Evolutionary conservation across 108 stramenopile genomes (phyloP), one percentile per base, ranked within the genome.

Genomic region (Parmales sp.): DNA sequence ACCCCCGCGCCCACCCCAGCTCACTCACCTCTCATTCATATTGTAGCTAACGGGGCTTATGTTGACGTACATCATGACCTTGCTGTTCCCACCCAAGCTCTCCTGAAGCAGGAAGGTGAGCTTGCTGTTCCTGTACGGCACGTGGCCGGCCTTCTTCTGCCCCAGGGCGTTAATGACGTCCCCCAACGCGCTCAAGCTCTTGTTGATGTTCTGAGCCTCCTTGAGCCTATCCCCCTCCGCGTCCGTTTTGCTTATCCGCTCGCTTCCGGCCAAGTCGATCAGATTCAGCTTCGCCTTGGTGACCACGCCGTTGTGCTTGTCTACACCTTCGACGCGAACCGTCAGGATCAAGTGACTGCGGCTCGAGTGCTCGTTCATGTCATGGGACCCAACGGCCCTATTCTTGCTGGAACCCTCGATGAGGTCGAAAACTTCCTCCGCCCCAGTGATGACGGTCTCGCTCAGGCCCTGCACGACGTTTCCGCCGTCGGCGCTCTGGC

Each of bases 211-310:
- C 66, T 74, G 48, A 29, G 73, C 85, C 39, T 86, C 85, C 51
- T 82, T 82, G 13, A 86, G 54, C 0, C 81, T 66, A 16, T 78
- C 74, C 9, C 82, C 85, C n/a, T 48, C 72, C 16, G 83, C 85
- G 60, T 38, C 72, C 4, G 64, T 65, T 51, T 84, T 84, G 65
- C 51, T 69, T 20, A 76, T 78, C 31, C 85, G 63, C 75, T 86
- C 83, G 43, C 51, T 64, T 11, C 80, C 85, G 9, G 85, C 85
- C 9, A 86, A 71, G 28, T 86, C 85, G 37, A 84, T 81, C 26
- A 86, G 75, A 45, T 86, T 82, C 8, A 86, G 49, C 72, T 83
- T 84, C 7, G 83, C 84, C 36, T 70, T 76, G n/a, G 70, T 69
- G 39, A 83, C 49, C 67, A 80, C 80, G 38, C 83, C 82, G 37